Evolutionary conservation across 148 eudicot genomes (phyloP), one percentile per base, ranked within the genome.

Genomic region (Cornus florida): DNA sequence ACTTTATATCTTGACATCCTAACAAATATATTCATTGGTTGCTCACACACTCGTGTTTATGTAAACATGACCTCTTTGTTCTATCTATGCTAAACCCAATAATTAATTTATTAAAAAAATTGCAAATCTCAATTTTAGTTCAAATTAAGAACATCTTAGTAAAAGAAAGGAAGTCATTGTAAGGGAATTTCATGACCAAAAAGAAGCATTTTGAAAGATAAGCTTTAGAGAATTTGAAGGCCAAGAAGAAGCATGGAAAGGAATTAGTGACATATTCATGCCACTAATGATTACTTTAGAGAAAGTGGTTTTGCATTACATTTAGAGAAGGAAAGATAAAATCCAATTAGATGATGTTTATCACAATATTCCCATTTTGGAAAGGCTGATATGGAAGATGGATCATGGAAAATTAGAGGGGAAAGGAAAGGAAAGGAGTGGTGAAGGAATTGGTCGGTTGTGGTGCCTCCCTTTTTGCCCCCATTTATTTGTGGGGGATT

Each of bases 191-290:
- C 73, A 69, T 48, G 82, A 28, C 76, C 75, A 79, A 64, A 50
- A 79, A 79, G 76, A 79, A 41, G 75, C 71, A 57, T 69, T 69
- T 59, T 14, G 33, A 78, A 31, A 31, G 68, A 43, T 70, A 46
- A 78, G 0, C 59, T 78, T 70, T 38, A 41, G 20, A 59, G 75
- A 70, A 78, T 69, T 66, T 70, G 67, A 69, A 48, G 82, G 19
- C 76, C 75, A 79, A 64, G 57, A 79, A 79, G 76, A 79, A 41
- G 75, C 65, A 75, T 69, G 33, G 71, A 31, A 31, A 53, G 31
- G 57, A 78, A 7, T 31, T 69, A 65, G 67, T 78, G 80, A 33
- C 67, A 70, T 38, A 69, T 78, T 70, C 53, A 71, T 59, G 73
- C 69, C 69, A 78, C 75, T 70, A 59, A 43, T 70, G 67, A 78